A percentile compares a stretch with the other conserved stretches of the same genome.
phyloP scores from a whole-genome alignment of 2,329 filamentous ascomycete species.

The Aspergillus calidoustus region DNA sequence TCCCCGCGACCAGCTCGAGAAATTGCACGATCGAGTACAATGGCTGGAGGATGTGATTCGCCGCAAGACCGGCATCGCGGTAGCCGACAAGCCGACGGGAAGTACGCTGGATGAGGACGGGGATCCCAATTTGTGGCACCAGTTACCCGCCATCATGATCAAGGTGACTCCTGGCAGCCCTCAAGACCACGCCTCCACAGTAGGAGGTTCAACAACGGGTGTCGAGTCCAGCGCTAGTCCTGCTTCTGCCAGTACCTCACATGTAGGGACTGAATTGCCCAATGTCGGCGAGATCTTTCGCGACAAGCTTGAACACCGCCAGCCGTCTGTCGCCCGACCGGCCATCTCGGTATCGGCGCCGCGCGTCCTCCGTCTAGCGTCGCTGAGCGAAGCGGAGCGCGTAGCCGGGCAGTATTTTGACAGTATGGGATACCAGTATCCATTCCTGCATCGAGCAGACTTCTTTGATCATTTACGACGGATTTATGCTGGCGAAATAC shows the following conservation, averaged over 20 bases:
- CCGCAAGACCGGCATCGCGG: constrained; percentile 39
- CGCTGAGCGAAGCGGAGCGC: constrained; percentile 41
- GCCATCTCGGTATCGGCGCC: constrained; percentile 34
- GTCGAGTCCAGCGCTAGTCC: constrained; percentile 17
- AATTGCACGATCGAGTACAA: constrained; percentile 44
- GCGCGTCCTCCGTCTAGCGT: constrained; percentile 39
- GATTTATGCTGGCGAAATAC: constrained; percentile 41
- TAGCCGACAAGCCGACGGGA: constrained; percentile 40
- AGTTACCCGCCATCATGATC: constrained; percentile 43
- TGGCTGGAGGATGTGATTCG: constrained; percentile 45
- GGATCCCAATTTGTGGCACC: constrained; percentile 44
- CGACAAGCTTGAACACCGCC: constrained; percentile 44
- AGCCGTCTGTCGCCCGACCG: constrained; percentile 40
- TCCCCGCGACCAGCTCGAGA: constrained; percentile 45
- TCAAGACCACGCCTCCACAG: constrained; percentile 26
- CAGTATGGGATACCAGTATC: constrained; percentile 45
- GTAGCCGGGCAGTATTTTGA: constrained; percentile 43
- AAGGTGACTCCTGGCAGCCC: constrained; percentile 36
- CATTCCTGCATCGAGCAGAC: constrained; percentile 41
- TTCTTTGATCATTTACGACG: constrained; percentile 39
- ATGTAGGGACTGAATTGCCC: constrained; percentile 38
- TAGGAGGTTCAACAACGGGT: constrained; percentile 15
- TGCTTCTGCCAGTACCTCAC: constrained; percentile 21
- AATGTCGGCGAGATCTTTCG: constrained; percentile 47
- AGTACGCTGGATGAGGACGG: constrained; percentile 38